Conservation (phyloP, 129 eudicot genomes). For the Chrysanthemum seticuspe region DNA sequence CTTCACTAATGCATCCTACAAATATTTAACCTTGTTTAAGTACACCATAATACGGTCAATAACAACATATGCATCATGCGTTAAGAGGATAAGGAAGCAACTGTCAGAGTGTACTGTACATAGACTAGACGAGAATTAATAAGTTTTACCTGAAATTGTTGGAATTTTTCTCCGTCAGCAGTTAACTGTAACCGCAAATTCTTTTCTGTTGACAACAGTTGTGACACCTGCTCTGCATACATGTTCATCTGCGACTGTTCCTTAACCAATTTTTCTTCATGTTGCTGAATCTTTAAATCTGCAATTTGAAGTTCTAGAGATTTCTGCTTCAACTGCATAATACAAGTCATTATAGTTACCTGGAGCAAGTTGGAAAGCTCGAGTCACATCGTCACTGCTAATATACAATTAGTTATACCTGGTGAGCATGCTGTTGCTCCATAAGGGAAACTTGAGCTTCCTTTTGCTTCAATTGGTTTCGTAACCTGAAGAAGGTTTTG, state of each 20-base stretch:
- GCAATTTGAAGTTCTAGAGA: conserved; percentile 87
- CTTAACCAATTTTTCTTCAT: conserved; percentile 69
- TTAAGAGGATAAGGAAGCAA: not conserved
- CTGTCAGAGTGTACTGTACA: not conserved
- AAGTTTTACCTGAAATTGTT: conserved; percentile 76
- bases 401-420: conserved; percentile 42
- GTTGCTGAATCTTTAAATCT: conserved; percentile 83
- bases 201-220: conserved; percentile 80
- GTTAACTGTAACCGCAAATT: conserved; percentile 79
- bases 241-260: conserved; percentile 86
- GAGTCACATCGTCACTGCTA: conserved; percentile 1
- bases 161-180: conserved; percentile 96
- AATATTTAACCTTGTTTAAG: conserved; percentile 18
- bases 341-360: conserved; percentile 3
- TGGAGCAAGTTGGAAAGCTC: conserved; percentile 3
- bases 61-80: conserved; percentile 1
- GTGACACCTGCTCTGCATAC: conserved; percentile 92
- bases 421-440: conserved; percentile 72
- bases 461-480: conserved; percentile 73
- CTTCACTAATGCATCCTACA: conserved; percentile 93
- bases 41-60: not conserved
- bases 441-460: conserved; percentile 80
- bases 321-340: conserved; percentile 89
- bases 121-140: too few species aligned
- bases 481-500: conserved; percentile 54